phyloP scores from a whole-genome alignment of 2,329 filamentous ascomycete genomes.

The Colletotrichum liaoningense region DNA sequence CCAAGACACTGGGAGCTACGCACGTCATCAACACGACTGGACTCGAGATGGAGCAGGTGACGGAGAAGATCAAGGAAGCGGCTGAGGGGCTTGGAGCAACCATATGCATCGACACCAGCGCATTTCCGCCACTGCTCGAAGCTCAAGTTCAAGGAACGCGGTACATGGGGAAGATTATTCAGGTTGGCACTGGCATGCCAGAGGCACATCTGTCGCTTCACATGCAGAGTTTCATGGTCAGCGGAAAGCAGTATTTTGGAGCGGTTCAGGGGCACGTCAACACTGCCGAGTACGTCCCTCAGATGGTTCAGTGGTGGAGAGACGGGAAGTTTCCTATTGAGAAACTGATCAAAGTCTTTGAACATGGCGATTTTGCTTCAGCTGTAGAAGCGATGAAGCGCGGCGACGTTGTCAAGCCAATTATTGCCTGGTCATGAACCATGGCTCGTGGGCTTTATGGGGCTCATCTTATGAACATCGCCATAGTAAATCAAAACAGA shows the following conservation, averaged over 20 bases:
- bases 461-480: background rate
- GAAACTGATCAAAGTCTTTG: conserved; percentile 46
- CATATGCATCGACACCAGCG: conserved; percentile 62
- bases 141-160: conserved; percentile 55
- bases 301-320: conserved; percentile 47
- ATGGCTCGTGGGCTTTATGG: background rate
- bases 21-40: conserved; percentile 41
- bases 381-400: conserved; percentile 46
- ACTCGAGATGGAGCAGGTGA: conserved; percentile 40
- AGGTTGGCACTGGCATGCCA: conserved; percentile 60
- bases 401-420: conserved; percentile 30
- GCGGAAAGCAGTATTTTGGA: conserved; percentile 59
- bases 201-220: conserved; percentile 54
- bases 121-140: conserved; percentile 50
- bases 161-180: conserved; percentile 59
- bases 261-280: conserved; percentile 45
- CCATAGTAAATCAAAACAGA: background rate
- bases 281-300: conserved; percentile 52
- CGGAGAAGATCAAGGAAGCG: conserved; percentile 45
- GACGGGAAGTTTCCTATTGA: conserved; percentile 48
- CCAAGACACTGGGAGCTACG: conserved; percentile 47
- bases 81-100: conserved; percentile 59
- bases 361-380: conserved; percentile 43
- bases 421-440: conserved; percentile 31
- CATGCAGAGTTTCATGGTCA: conserved; percentile 57